These are phyloP conservation scores for Nicotiana sylvestris DNA, from an alignment of 257 asterid species.

Conservation along the genomic window DNA sequence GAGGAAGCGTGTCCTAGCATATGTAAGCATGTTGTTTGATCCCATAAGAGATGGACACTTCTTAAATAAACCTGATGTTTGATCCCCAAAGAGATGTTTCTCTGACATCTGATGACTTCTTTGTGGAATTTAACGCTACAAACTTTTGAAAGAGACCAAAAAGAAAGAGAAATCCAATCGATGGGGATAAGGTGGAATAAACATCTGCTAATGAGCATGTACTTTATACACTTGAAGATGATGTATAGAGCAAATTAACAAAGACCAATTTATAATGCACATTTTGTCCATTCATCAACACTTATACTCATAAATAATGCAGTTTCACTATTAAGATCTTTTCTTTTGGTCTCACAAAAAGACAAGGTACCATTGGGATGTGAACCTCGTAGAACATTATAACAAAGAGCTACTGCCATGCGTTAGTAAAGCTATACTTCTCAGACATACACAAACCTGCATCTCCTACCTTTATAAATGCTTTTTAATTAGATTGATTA, in stretches of 20 bases:
- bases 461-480: neutral
- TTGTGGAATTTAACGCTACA: neutral
- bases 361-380: neutral
- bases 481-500: neutral
- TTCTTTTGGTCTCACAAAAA: neutral
- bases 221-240: neutral
- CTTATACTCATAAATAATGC: neutral
- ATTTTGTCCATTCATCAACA: neutral
- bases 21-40: neutral
- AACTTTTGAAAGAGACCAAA: neutral
- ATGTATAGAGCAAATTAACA: neutral
- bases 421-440: neutral
- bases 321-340: neutral
- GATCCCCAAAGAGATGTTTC: neutral
- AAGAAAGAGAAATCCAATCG: neutral
- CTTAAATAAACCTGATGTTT: neutral
- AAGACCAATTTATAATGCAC: neutral
- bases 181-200: neutral
- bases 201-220: neutral
- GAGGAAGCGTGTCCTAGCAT: neutral
- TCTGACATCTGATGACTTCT: neutral
- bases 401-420: neutral
- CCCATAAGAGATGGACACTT: neutral
- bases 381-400: neutral
- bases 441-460: neutral